These are phyloP conservation scores for Tricholoma saponaceum DNA, from an alignment of 768 basidiomycete genomes.

Conservation along the genomic window DNA sequence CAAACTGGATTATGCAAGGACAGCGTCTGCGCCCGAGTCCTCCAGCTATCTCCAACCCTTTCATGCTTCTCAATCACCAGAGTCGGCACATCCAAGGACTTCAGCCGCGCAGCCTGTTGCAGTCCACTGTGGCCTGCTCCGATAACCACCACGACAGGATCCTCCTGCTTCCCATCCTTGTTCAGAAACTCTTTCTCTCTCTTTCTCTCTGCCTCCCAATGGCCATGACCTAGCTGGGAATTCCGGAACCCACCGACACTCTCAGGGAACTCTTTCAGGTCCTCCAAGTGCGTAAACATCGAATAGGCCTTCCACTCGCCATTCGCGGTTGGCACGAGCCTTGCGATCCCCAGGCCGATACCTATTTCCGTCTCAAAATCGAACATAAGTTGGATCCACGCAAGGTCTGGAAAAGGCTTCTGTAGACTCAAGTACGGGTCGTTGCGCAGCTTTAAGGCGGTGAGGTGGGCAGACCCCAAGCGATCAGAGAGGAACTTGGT, in stretches of 20 bases:
- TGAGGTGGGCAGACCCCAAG: constrained; percentile 12
- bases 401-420: constrained; percentile 45
- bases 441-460: constrained; percentile 25
- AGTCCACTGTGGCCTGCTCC: constrained; percentile 56
- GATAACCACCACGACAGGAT: constrained; percentile 54
- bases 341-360: constrained; percentile 38
- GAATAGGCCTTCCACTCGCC: constrained; percentile 52
- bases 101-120: constrained; percentile 61
- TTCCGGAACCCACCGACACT: constrained; percentile 43
- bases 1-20: constrained; percentile 52
- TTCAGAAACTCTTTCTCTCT: constrained; percentile 37
- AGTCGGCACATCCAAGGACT: constrained; percentile 48
- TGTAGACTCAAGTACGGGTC: constrained; percentile 28
- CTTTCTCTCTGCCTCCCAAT: constrained; percentile 46
- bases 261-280: constrained; percentile 49
- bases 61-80: constrained; percentile 58
- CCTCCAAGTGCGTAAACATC: constrained; percentile 48
- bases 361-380: constrained; percentile 45
- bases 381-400: constrained; percentile 54
- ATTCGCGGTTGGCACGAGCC: constrained; percentile 41
- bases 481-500: constrained; percentile 17
- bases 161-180: constrained; percentile 20
- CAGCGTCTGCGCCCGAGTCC: constrained; percentile 53
- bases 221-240: constrained; percentile 37
- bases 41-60: constrained; percentile 55